Evolutionary conservation across 352 stramenopile genomes (phyloP), one percentile per base, ranked within the genome.

Genomic region (Pythium sp.): DNA sequence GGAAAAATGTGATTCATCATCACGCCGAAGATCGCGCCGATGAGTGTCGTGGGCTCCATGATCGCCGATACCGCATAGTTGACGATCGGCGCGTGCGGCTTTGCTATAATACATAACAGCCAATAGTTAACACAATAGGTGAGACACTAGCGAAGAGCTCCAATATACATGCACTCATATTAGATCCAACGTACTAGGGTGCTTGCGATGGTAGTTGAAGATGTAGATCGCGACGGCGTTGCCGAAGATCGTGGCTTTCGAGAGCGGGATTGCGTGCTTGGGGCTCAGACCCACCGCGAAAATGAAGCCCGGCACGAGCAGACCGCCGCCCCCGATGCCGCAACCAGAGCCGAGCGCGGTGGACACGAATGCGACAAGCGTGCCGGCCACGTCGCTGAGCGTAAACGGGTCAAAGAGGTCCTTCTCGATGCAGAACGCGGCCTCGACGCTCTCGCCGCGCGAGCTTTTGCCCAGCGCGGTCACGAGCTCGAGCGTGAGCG

Each of bases 11-110:
- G 80, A 69, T 95, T 95, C 72, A 91, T 77, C 84, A 93, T 91
- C 20, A 95, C 87, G 36, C 86, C 87, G 34, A 93, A 90, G 70
- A 93, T 83, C 58, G 86, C 68, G 43, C 87, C 87, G 38, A 93
- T 85, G 14, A 95, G 76, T 46, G 87, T 93, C 71, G 96, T 86
- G 2, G 97, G 97, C 83, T 99, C 97, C 97, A 99, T 99, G n/a
- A 99, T 93, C 3, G 98, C 73, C n/a, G 98, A 96, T n/a, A 99
- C 81, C 67, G 98, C 94, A 89, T 98, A 99, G 82, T 99, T 96
- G 47, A 99, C 97, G 22, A 99, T 80, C 12, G 97, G 95, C 43
- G 96, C 72, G 73, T 98, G 93, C 0, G 84, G 84, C 41, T 91
- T 80, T 32, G 64, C 85, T 93, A 47, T 9, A 34, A 20, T 32